Conservation (phyloP, 495 filamentous ascomycete genomes). For the Talaromyces trachyspermus region DNA sequence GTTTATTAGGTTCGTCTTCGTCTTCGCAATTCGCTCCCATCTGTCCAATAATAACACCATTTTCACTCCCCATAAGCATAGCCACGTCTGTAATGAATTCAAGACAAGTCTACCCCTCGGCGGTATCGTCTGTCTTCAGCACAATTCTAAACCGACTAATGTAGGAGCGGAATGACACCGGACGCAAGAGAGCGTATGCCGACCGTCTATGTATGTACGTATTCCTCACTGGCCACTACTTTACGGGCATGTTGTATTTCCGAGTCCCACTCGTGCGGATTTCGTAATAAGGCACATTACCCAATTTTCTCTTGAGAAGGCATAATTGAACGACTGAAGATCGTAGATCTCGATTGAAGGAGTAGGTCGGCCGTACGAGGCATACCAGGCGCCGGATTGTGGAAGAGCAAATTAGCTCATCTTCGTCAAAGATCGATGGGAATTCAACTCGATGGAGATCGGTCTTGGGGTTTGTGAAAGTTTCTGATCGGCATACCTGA, state of each 20-base stretch:
- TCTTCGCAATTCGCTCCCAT: too few species aligned
- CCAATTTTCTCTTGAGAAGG: neutral
- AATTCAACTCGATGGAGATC: conserved; percentile 57
- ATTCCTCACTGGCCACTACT: conserved; percentile 49
- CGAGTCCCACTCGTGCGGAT: neutral
- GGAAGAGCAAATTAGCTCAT: conserved; percentile 53
- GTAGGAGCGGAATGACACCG: conserved; percentile 57
- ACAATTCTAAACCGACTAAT: neutral
- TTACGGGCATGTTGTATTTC: conserved; percentile 46
- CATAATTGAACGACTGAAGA: neutral
- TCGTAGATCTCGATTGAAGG: neutral
- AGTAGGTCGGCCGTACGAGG: neutral
- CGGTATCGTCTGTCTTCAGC: neutral
- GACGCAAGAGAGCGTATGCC: conserved; percentile 78
- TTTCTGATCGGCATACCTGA: conserved; percentile 53
- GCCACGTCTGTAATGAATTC: neutral
- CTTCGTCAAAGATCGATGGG: conserved; percentile 68
- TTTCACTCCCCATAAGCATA: too few species aligned
- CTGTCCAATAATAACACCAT: too few species aligned
- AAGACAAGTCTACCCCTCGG: neutral
- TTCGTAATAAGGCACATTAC: too few species aligned
- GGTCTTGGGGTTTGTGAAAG: conserved; percentile 50
- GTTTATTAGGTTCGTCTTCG: too few species aligned
- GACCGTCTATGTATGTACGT: too few species aligned
- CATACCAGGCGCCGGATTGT: conserved; percentile 60